Percentiles rank a stretch among this genome's conserved stretches.
Evolutionary conservation across 83 land plant genomes (phyloP).

Genomic region (Diphasiastrum complanatum): DNA sequence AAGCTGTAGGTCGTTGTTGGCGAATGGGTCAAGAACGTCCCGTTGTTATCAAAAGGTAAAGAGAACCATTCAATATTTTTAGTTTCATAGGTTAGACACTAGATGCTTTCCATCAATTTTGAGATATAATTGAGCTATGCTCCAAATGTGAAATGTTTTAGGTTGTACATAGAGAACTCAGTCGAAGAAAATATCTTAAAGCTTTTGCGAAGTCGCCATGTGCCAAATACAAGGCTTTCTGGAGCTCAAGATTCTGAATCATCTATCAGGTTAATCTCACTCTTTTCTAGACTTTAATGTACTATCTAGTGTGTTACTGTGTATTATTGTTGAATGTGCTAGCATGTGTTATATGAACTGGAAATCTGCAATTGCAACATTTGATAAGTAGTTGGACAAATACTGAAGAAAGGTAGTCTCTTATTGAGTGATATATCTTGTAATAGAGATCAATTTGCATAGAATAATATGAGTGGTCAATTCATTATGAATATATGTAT

Average conservation of each 20-base stretch:
- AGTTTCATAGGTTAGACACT: not conserved
- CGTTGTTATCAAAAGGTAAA: slow-evolving; percentile 43
- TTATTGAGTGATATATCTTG: no score
- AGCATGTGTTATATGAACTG: no score
- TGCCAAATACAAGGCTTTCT: slow-evolving; percentile 14
- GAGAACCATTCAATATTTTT: not conserved
- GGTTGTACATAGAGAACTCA: slow-evolving; percentile 39
- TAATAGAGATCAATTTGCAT: no score
- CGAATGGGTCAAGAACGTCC: slow-evolving; percentile 49
- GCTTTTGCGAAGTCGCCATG: slow-evolving; percentile 25
- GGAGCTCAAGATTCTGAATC: slow-evolving; percentile 27
- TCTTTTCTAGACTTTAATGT: not conserved
- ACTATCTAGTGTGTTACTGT: not conserved
- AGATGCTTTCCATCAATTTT: not conserved
- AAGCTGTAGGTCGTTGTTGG: slow-evolving; percentile 52
- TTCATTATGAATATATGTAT: no score
- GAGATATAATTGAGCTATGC: not conserved
- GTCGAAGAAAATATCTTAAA: slow-evolving; percentile 44
- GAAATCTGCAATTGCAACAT: no score
- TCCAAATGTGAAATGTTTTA: slow-evolving; percentile 11
- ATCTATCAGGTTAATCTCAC: slow-evolving; percentile 17
- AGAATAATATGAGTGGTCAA: no score
- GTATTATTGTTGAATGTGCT: not conserved
- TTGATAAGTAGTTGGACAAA: no score
- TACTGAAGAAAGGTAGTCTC: no score